Percentiles rank a stretch among this genome's conserved stretches.
Conservation (phyloP, 208 protist genomes). For the Leishmania tarentolae region DNA sequence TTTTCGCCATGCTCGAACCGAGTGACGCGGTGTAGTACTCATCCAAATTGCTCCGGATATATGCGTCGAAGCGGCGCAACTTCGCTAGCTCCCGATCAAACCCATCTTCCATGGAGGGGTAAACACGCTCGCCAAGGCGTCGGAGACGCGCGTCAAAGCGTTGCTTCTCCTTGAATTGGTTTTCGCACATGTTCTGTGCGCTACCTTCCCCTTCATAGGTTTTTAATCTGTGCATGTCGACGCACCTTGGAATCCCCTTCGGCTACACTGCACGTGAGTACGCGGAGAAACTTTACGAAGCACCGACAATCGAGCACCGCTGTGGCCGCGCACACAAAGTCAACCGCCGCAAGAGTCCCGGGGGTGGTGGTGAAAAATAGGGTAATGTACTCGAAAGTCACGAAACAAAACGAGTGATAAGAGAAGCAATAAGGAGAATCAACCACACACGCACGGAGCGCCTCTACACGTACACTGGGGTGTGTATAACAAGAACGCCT, state of each 20-base stretch:
- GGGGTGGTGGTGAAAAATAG: not conserved
- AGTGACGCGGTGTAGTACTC: constrained; percentile 74
- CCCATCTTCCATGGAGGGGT: constrained; percentile 48
- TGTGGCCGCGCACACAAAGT: not conserved
- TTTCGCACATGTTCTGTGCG: constrained; percentile 33
- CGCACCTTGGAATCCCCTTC: not conserved
- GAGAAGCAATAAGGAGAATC: not conserved
- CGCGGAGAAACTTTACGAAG: not conserved
- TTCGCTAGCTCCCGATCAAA: constrained; percentile 68
- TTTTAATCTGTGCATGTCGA: not conserved
- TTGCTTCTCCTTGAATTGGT: constrained; percentile 34
- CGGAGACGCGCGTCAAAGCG: constrained; percentile 33
- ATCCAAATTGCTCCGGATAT: constrained; percentile 64
- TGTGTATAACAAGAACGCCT: not conserved
- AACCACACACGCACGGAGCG: constrained; percentile 2
- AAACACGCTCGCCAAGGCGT: constrained; percentile 28
- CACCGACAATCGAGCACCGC: not conserved
- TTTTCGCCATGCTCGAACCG: constrained; percentile 70
- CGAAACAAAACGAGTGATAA: not conserved
- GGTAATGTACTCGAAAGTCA: not conserved
- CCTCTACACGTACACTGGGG: not conserved
- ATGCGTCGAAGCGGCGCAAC: constrained; percentile 56
- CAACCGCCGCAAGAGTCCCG: not conserved
- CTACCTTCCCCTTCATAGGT: not conserved
- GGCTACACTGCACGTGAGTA: not conserved